Conservation (phyloP, 192 early-diverging fungal genomes). For the Funneliformis geosporum region DNA sequence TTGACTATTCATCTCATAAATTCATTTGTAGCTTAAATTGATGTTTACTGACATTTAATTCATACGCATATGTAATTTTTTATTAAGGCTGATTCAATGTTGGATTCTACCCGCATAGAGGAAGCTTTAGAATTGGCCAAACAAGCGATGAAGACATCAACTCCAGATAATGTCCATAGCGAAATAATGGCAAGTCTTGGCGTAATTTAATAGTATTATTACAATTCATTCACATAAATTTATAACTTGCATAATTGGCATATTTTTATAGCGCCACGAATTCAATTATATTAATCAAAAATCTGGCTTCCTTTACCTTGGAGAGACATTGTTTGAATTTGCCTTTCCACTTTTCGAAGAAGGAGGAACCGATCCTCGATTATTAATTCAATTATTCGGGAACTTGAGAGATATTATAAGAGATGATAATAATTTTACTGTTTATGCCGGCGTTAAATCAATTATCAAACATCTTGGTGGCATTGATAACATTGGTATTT, state of each 20-base stretch:
- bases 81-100: conserved; percentile 52
- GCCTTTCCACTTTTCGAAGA: conserved; percentile 62
- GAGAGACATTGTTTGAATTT: conserved; percentile 67
- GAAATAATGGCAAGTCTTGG: conserved; percentile 45
- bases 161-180: conserved; percentile 48
- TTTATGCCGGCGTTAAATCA: conserved; percentile 47
- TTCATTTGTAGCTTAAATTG: not conserved
- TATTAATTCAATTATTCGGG: conserved; percentile 54
- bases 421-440: conserved; percentile 31
- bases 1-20: not conserved
- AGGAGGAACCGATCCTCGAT: conserved; percentile 63
- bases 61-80: not conserved
- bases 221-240: not conserved
- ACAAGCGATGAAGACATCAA: conserved; percentile 44
- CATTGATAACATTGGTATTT: conserved; percentile 55
- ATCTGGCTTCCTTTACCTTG: conserved; percentile 63
- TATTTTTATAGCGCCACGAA: conserved; percentile 40
- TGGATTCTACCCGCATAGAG: conserved; percentile 59
- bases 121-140: conserved; percentile 65
- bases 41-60: not conserved
- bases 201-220: not conserved
- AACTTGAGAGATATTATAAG: conserved; percentile 40
- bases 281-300: conserved; percentile 64
- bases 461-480: conserved; percentile 40
- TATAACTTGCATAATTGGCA: not conserved